These are phyloP conservation scores for Lichina pygmaea DNA, from an alignment of 495 filamentous ascomycete genomes.

Conservation along the genomic window DNA sequence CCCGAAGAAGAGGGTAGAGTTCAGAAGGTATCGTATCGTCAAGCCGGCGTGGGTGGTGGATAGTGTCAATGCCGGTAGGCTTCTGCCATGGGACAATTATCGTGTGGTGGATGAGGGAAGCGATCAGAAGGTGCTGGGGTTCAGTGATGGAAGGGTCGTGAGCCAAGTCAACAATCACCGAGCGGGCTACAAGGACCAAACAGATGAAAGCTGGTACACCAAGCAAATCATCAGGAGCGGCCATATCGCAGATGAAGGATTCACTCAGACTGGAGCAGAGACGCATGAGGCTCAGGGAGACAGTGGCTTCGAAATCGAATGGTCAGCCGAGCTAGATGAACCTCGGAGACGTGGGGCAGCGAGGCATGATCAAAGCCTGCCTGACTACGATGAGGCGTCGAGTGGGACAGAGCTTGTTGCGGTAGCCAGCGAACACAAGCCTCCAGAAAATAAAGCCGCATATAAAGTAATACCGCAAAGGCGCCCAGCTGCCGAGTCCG, in stretches of 20 bases:
- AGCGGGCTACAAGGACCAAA: constrained; percentile 46
- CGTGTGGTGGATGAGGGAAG: constrained; percentile 55
- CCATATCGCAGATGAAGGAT: constrained; percentile 1
- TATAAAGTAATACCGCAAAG: neutral
- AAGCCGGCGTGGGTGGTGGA: constrained; percentile 94
- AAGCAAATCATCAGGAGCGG: constrained; percentile 27
- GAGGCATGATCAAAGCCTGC: no score
- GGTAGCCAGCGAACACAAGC: no score
- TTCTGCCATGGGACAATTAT: constrained; percentile 68
- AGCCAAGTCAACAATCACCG: constrained; percentile 32
- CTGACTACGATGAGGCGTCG: neutral
- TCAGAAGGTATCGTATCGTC: constrained; percentile 63
- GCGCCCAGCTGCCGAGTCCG: neutral
- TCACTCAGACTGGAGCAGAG: no score
- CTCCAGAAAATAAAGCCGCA: no score
- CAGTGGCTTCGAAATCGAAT: neutral
- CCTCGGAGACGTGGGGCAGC: no score
- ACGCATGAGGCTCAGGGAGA: neutral
- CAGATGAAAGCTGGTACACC: constrained; percentile 52
- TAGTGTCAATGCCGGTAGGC: constrained; percentile 48
- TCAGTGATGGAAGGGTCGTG: constrained; percentile 38
- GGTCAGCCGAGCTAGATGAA: no score
- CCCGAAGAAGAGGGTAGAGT: constrained; percentile 75
- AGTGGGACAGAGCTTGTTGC: neutral
- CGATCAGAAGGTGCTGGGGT: constrained; percentile 51